Evolutionary conservation across 371 early-diverging fungal genomes (phyloP).

Genomic region (Apophysomyces trapeziformis): DNA sequence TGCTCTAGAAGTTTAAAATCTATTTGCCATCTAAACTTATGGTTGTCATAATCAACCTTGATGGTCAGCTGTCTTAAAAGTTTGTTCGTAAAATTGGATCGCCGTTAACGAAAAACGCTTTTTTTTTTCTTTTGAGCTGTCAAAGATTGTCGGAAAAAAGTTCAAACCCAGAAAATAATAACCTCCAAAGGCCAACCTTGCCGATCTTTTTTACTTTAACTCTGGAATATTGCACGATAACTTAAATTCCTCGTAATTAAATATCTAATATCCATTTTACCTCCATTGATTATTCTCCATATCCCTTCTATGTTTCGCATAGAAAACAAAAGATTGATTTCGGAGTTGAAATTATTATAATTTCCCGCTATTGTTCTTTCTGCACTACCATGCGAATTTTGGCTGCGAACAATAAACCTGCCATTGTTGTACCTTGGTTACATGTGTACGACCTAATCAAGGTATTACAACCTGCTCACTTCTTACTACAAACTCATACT

Average conservation of each 20-base stretch:
- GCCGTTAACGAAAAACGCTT: not conserved
- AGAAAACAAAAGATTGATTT: too few species aligned
- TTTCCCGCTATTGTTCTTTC: slow-evolving; percentile 5
- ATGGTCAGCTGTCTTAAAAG: slow-evolving; percentile 8
- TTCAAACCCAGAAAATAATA: not conserved
- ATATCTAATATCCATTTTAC: not conserved
- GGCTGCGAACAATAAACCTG: slow-evolving; percentile 1
- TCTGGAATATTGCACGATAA: not conserved
- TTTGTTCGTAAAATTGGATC: slow-evolving; percentile 1
- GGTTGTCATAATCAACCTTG: slow-evolving; percentile 1
- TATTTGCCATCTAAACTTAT: too few species aligned
- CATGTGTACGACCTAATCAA: not conserved
- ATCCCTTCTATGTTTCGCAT: too few species aligned
- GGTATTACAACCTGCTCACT: too few species aligned
- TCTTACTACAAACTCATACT: too few species aligned
- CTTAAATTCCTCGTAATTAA: not conserved
- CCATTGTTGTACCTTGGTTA: slow-evolving; percentile 1
- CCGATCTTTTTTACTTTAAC: not conserved
- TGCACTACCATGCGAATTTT: slow-evolving; percentile 1
- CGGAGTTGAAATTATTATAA: not conserved
- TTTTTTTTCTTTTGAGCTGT: not conserved
- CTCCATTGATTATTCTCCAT: too few species aligned
- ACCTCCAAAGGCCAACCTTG: not conserved
- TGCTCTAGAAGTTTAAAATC: too few species aligned
- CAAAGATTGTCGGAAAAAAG: not conserved